Conservation (phyloP, 768 basidiomycete genomes). For the Mycena filopes region DNA sequence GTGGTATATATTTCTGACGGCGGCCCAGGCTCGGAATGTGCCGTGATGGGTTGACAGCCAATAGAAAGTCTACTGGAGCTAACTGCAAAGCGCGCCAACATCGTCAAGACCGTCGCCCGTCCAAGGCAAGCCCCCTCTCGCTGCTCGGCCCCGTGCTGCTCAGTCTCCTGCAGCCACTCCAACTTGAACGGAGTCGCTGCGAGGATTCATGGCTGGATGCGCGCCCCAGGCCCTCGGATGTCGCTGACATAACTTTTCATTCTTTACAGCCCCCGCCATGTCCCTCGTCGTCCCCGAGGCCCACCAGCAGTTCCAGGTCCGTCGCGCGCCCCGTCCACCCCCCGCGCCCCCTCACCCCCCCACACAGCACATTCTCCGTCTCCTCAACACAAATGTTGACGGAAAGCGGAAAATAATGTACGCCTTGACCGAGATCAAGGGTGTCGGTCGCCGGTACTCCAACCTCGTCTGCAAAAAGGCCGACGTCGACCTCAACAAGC, state of each 20-base stretch:
- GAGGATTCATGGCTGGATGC: constrained; percentile 13
- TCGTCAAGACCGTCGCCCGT: background rate
- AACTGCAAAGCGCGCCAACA: too few species aligned
- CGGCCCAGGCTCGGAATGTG: too few species aligned
- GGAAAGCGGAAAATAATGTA: constrained; percentile 99
- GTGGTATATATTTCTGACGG: too few species aligned
- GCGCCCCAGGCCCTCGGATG: constrained; percentile 6
- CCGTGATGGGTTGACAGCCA: too few species aligned
- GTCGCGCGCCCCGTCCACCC: background rate
- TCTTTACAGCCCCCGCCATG: constrained; percentile 57
- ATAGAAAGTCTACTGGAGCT: too few species aligned
- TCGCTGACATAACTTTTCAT: constrained; percentile 12
- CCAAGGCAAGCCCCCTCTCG: constrained; percentile 1
- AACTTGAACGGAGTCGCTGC: constrained; percentile 8
- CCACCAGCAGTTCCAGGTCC: constrained; percentile 85
- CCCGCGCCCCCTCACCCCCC: background rate
- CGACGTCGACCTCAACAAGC: constrained; percentile 98
- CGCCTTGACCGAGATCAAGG: constrained; percentile 99
- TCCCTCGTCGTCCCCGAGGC: constrained; percentile 97
- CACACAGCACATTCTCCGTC: constrained; percentile 98
- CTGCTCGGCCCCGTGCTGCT: background rate
- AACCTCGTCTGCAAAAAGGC: constrained; percentile 99
- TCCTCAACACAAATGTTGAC: constrained; percentile 99
- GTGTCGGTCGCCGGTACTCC: constrained; percentile 98
- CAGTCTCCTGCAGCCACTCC: background rate